Evolutionary conservation across 2,329 filamentous ascomycete species (phyloP).

Genomic region (Fonsecaea pugnacius): DNA sequence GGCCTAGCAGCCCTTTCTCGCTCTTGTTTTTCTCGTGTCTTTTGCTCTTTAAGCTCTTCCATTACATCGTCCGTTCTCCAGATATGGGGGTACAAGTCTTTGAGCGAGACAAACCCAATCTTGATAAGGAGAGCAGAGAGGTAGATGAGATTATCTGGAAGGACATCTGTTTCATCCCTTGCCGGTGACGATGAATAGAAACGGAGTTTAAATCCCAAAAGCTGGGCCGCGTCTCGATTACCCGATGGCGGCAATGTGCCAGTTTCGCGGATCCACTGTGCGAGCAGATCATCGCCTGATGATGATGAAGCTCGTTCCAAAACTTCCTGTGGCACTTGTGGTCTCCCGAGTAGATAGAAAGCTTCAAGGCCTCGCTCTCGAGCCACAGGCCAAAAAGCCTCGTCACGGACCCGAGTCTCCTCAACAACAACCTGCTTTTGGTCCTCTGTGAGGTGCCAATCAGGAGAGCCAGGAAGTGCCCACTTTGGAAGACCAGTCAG

Average conservation of each 20-base stretch:
- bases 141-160: conserved; percentile 92
- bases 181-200: conserved; percentile 82
- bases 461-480: conserved; percentile 74
- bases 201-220: conserved; percentile 94
- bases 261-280: conserved; percentile 78
- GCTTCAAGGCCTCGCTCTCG: conserved; percentile 75
- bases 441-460: conserved; percentile 68
- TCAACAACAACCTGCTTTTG: conserved; percentile 65
- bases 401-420: conserved; percentile 69
- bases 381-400: conserved; percentile 79
- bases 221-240: conserved; percentile 88
- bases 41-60: conserved; percentile 71
- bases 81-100: conserved; percentile 88
- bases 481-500: conserved; percentile 75
- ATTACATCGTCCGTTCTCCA: conserved; percentile 85
- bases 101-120: conserved; percentile 91
- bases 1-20: conserved; percentile 72
- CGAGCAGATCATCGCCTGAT: conserved; percentile 60
- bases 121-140: conserved; percentile 92
- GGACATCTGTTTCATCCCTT: conserved; percentile 72
- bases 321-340: conserved; percentile 66
- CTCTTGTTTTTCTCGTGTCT: conserved; percentile 76
- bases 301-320: conserved; percentile 43
- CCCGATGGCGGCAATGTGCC: conserved; percentile 81
- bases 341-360: conserved; percentile 85